Evolutionary conservation across 176 grass and related monocot genomes (phyloP).

Genomic region (Raddia distichophylla): DNA sequence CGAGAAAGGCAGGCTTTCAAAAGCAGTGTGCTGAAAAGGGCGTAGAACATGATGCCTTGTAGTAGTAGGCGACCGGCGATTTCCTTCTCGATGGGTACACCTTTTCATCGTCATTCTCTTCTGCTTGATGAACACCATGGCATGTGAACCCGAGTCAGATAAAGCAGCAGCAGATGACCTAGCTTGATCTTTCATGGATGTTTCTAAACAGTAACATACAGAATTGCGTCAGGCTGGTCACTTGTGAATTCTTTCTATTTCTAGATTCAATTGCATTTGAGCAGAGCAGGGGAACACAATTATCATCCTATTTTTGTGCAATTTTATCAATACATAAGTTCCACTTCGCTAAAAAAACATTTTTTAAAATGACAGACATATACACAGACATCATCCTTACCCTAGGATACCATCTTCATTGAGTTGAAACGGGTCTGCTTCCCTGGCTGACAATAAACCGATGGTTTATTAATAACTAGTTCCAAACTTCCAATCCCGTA

Average conservation of each 20-base stretch:
- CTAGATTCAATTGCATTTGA: not conserved
- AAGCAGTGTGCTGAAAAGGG: not conserved
- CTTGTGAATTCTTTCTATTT: not conserved
- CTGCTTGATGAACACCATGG: not conserved
- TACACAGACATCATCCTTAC: not conserved
- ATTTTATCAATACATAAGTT: not conserved
- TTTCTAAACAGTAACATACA: not conserved
- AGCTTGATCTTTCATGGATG: not conserved
- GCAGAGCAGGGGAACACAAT: not conserved
- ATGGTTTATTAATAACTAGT: slow-evolving; percentile 22
- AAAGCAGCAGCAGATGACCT: not conserved
- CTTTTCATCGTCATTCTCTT: not conserved
- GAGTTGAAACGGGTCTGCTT: slow-evolving; percentile 15
- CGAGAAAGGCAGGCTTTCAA: not conserved
- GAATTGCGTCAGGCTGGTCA: not conserved
- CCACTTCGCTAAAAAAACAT: not conserved
- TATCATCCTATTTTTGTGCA: not conserved
- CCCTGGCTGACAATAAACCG: not conserved
- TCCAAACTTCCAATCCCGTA: slow-evolving; percentile 37
- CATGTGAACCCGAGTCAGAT: not conserved
- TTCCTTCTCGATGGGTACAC: not conserved
- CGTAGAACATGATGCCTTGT: not conserved
- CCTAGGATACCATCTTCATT: not conserved
- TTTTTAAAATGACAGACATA: not conserved
- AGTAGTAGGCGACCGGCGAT: not conserved